Conservation (phyloP, 2,329 filamentous ascomycete species). For the Aspergillus quadricinctus region DNA sequence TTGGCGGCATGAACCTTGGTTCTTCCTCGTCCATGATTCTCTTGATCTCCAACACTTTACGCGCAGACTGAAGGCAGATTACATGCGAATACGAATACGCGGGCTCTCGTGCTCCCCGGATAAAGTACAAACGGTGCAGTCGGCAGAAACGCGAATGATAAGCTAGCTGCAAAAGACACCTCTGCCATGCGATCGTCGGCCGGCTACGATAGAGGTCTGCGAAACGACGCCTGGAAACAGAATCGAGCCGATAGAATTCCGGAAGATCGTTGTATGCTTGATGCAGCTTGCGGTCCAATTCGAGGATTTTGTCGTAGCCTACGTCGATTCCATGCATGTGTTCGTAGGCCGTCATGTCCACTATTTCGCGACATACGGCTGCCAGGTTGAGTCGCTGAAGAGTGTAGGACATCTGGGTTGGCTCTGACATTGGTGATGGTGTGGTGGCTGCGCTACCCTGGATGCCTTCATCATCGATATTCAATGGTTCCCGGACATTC, state of each 20-base stretch:
- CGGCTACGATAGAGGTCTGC: conserved; percentile 25
- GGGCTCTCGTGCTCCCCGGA: conserved; percentile 32
- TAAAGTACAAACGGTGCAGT: conserved; percentile 38
- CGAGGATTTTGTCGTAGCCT: conserved; percentile 36
- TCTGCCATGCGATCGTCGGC: conserved; percentile 32
- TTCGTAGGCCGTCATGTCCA: conserved; percentile 32
- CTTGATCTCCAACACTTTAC: conserved; percentile 35
- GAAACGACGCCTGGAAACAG: conserved; percentile 21
- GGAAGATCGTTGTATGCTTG: conserved; percentile 29
- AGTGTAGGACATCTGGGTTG: conserved; percentile 45
- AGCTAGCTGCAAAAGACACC: conserved; percentile 32
- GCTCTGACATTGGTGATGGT: conserved; percentile 28
- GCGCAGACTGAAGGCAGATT: conserved; percentile 35
- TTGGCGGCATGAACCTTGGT: conserved; percentile 21
- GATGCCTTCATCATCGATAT: conserved; percentile 41
- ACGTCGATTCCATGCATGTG: conserved; percentile 23
- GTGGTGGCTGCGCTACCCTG: conserved; percentile 13
- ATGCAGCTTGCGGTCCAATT: conserved; percentile 33
- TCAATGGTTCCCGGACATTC: conserved; percentile 38
- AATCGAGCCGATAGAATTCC: conserved; percentile 35
- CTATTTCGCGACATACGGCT: conserved; percentile 37
- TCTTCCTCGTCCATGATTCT: conserved; percentile 30
- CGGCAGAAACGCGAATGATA: conserved; percentile 35
- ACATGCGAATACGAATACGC: conserved; percentile 37
- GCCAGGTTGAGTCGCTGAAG: conserved; percentile 41